A percentile compares a stretch with the other conserved stretches of the same genome.
Evolutionary conservation across 805 yeast genomes (phyloP).

Genomic region (Metschnikowia rubicola): DNA sequence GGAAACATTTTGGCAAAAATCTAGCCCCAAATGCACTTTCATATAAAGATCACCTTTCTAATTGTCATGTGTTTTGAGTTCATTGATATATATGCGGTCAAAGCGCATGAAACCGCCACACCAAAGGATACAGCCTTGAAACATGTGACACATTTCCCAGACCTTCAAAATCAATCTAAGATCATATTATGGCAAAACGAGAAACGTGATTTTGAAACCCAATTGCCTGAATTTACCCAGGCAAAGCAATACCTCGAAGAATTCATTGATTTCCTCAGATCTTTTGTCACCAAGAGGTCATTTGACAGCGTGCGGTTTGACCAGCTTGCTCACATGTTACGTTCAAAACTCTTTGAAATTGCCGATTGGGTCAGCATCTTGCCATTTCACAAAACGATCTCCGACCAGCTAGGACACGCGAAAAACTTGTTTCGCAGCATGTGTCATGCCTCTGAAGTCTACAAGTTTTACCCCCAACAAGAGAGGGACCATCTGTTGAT

Average conservation of each 20-base stretch:
- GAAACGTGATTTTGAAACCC: background rate
- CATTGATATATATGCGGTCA: background rate
- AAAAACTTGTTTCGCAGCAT: background rate
- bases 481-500: too few relatives aligned
- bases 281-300: background rate
- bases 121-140: too few relatives aligned
- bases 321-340: background rate
- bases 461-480: too few relatives aligned
- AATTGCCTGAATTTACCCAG: background rate
- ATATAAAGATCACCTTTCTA: background rate
- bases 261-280: too few relatives aligned
- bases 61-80: background rate
- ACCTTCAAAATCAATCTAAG: background rate
- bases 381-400: background rate
- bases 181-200: background rate
- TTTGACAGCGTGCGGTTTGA: background rate
- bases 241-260: background rate
- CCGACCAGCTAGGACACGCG: background rate
- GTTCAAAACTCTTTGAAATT: background rate
- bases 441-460: background rate
- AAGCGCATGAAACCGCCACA: background rate
- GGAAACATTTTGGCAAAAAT: too few relatives aligned
- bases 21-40: too few relatives aligned
- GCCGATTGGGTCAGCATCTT: background rate
- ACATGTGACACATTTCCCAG: background rate